Evolutionary conservation across 345 rosid species (phyloP), one percentile per base, ranked within the genome.

Genomic region (Psidium guajava): DNA sequence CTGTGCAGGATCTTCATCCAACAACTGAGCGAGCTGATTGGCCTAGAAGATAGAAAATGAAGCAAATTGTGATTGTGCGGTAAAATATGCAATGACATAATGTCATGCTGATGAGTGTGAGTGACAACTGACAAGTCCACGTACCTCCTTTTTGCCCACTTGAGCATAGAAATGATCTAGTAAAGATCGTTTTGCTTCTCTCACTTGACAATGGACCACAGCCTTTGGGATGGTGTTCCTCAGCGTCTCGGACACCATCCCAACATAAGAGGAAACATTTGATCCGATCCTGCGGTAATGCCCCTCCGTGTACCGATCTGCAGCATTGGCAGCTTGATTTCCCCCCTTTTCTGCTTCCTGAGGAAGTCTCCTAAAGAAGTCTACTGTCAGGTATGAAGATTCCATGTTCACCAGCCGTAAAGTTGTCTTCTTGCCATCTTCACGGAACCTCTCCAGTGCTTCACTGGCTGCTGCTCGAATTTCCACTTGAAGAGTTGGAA

Each of bases 321-420:
- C 55, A 56, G 81, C 27, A 11, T 74, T 50, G 36, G 86, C 89
- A 52, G 86, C 86, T 28, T 90, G 91, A 83, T 86, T 90, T 86
- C 92, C 94, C 24, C 89, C 92, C 83, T 86, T 91, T 56, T 91
- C 94, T 40, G 84, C 87, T 58, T 93, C 95, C 86, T 86, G 91
- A 8, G 95, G 93, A 59, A 94, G 93, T 85, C 89, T 91, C 85
- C 94, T 86, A 88, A 94, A 94, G 91, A 92, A 94, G 82, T 93
- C 94, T 24, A 89, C 93, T 9, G 97, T 91, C 64, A 94, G 90
- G 86, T 92, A 93, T 4, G 95, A 90, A 14, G 97, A 94, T 84
- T 94, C 97, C 97, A 94, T 94, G 44, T 94, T 94, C 84, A 94
- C 97, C 91, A 93, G 86, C 86, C 92, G 87, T 82, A 90, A 25